Conservation (phyloP, 352 stramenopile species). For the Pythium volutum region DNA sequence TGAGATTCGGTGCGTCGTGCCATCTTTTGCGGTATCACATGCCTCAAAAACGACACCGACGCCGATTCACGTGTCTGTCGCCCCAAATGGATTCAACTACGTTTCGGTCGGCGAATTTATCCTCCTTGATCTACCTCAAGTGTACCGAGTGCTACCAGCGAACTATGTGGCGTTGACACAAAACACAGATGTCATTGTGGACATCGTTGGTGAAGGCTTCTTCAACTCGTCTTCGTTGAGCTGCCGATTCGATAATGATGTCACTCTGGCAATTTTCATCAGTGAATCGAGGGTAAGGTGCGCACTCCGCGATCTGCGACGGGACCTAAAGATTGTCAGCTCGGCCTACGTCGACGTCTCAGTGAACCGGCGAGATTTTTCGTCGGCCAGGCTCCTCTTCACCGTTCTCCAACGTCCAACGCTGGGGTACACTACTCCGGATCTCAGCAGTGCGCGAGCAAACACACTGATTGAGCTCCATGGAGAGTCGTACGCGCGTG, state of each 20-base stretch:
- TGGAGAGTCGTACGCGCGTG: background rate
- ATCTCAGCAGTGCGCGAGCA: background rate
- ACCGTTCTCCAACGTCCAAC: background rate
- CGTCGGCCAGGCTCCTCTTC: background rate
- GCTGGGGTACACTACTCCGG: background rate
- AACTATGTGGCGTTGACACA: background rate
- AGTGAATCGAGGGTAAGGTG: conserved; percentile 13
- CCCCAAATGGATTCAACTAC: conserved; percentile 18
- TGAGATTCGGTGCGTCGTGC: conserved; percentile 16
- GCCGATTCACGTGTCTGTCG: background rate
- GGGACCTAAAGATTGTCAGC: background rate
- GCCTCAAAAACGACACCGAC: background rate
- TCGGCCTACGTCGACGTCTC: conserved; percentile 7
- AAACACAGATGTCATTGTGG: background rate
- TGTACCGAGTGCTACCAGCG: conserved; percentile 8
- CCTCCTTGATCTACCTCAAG: conserved; percentile 8
- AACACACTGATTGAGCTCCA: conserved; percentile 4
- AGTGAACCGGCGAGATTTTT: conserved; percentile 16
- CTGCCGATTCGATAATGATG: background rate
- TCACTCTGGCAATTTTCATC: conserved; percentile 8
- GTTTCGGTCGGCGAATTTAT: conserved; percentile 11
- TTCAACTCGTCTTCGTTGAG: conserved; percentile 10
- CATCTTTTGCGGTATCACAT: background rate
- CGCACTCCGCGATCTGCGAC: background rate
- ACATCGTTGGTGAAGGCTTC: conserved; percentile 20